phyloP scores from a whole-genome alignment of 164 flowering plant genomes.

The Echeveria elegans region DNA sequence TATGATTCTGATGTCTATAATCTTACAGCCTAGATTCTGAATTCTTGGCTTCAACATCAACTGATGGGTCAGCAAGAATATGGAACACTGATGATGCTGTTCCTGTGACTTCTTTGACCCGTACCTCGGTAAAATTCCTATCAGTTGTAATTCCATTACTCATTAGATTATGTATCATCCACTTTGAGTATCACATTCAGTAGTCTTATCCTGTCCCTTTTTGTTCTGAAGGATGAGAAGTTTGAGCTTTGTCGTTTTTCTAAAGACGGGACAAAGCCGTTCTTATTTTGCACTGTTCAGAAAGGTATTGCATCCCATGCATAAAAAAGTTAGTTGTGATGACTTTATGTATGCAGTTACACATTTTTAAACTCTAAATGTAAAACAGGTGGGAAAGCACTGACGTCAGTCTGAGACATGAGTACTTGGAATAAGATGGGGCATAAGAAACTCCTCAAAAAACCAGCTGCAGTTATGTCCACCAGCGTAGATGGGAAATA shows the following conservation, averaged over 20 bases:
- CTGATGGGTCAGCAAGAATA: slow-evolving; percentile 89
- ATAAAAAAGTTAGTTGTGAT: neutral
- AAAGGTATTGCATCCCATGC: slow-evolving; percentile 39
- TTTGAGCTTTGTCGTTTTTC: slow-evolving; percentile 89
- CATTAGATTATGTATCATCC: neutral
- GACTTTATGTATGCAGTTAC: neutral
- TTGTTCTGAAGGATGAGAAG: slow-evolving; percentile 63
- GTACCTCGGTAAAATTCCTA: slow-evolving; percentile 46
- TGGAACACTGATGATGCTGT: slow-evolving; percentile 82
- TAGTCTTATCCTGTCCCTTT: neutral
- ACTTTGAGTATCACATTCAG: neutral
- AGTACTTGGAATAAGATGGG: slow-evolving; percentile 91
- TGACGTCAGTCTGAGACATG: slow-evolving; percentile 81
- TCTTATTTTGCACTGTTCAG: slow-evolving; percentile 72
- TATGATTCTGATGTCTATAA: neutral
- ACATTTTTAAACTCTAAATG: neutral
- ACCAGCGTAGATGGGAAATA: slow-evolving; percentile 88
- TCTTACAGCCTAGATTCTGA: slow-evolving; percentile 71
- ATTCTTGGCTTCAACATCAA: slow-evolving; percentile 80
- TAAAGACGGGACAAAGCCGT: slow-evolving; percentile 95
- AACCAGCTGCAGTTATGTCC: slow-evolving; percentile 71
- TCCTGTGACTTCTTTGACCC: slow-evolving; percentile 59
- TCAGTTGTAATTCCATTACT: neutral
- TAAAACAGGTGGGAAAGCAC: slow-evolving; percentile 12
- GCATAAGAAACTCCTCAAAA: slow-evolving; percentile 56